Base-by-base conservation (phyloP, 1,139 yeast genomes). In the Lodderomyces orthopsilosis region DNA sequence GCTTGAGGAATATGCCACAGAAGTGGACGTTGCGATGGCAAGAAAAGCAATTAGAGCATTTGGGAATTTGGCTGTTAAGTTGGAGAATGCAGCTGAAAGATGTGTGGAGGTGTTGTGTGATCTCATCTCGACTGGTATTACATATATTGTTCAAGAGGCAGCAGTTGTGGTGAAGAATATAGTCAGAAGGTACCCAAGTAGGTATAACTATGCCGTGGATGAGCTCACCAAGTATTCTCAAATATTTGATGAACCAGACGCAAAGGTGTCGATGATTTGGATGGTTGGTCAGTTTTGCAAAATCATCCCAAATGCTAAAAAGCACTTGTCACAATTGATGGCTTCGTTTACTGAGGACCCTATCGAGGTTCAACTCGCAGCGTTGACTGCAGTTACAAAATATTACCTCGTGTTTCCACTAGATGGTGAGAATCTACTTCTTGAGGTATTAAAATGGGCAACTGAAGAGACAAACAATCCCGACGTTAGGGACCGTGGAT, bases 31-130 rank as follows among this genome's bases (percentile, higher is more conserved):
- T 8, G 85, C 87, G 44, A 86, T 88, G 82, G 88, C 94, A 1
- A 70, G 95, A 43, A 88, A 89, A 55, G 89, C 97, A 0, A 83
- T 91, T 2, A 68, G 96, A 46, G 96, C 96, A 0, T 83, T 93
- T 51, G 97, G 97, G 2, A 87, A 89, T 54, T 68, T 93, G 32
- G 95, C 96, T 0, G 82, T 90, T 26, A 89, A 88, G 55, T 66
- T 89, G 21, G 58, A 61, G 8, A 77, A 67, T 41, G 70, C 76
- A 1, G 81, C 93, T 0, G 67, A 74, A 8, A 70, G 74, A 32
- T 87, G 95, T 60, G 85, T 86, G 6, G 77, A 77, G 13, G 79
- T 81, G 1, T 62, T 90, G 6, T 56, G 80, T 41, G 84, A 77
- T 37, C 68, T 89, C 46, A 65, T 85, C 1, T 70, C 83, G 1